Percentiles rank a stretch among this genome's conserved stretches.
Evolutionary conservation across 495 filamentous ascomycete species (phyloP).

Genomic region (Daldinia concentrica): DNA sequence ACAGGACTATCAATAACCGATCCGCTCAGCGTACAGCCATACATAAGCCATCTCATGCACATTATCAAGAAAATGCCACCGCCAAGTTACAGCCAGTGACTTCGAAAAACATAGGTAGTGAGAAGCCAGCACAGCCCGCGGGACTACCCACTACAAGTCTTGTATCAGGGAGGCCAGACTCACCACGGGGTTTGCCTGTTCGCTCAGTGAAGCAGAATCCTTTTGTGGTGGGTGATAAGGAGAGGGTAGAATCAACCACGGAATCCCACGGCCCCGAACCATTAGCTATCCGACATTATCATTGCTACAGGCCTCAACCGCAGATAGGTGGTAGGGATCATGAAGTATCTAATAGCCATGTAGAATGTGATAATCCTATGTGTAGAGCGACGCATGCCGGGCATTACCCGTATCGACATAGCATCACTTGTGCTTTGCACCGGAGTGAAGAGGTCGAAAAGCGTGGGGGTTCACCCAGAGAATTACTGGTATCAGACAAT

Average conservation of each 20-base stretch:
- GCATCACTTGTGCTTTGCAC: slow-evolving; percentile 36
- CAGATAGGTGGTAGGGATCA: slow-evolving; percentile 3
- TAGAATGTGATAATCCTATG: slow-evolving; percentile 44
- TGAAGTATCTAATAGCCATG: slow-evolving; percentile 8
- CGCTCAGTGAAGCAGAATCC: slow-evolving; percentile 20
- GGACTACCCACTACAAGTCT: neutral
- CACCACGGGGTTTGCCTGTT: neutral
- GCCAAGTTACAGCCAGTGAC: neutral
- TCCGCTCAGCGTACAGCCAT: neutral
- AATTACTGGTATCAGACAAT: neutral
- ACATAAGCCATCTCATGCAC: neutral
- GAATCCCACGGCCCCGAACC: neutral
- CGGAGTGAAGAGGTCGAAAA: slow-evolving; percentile 41
- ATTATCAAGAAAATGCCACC: neutral
- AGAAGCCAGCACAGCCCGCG: neutral
- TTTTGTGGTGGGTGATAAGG: slow-evolving; percentile 18
- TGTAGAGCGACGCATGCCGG: slow-evolving; percentile 47
- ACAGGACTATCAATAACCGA: neutral
- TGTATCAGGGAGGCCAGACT: neutral
- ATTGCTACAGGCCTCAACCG: neutral
- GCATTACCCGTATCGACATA: slow-evolving; percentile 48
- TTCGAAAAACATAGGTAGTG: neutral
- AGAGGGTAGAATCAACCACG: neutral
- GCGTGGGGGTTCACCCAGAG: slow-evolving; percentile 16
- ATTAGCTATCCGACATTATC: slow-evolving; percentile 4